Percentiles rank a stretch among this genome's conserved stretches.
Evolutionary conservation across 2,329 filamentous ascomycete genomes (phyloP).

Genomic region (Clarireedia monteithiana): DNA sequence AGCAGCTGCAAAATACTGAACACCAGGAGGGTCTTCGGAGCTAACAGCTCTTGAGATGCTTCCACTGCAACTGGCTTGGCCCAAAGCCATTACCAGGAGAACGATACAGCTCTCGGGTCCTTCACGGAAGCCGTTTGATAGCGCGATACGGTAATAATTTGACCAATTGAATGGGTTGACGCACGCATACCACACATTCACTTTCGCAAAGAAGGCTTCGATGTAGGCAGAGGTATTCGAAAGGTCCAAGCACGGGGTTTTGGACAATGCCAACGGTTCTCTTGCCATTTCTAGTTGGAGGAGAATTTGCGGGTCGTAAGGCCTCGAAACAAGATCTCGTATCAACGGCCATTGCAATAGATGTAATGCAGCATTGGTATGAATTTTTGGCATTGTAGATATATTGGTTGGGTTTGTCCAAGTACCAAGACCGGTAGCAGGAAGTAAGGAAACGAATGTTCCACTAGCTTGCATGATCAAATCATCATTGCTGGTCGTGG

Average conservation of each 20-base stretch:
- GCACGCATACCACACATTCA: conserved; percentile 80
- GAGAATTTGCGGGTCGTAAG: conserved; percentile 74
- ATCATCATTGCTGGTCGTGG: conserved; percentile 51
- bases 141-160: conserved; percentile 64
- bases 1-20: conserved; percentile 73
- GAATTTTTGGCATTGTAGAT: conserved; percentile 77
- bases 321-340: conserved; percentile 65
- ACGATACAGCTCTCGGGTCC: conserved; percentile 79
- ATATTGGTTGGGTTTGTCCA: conserved; percentile 65
- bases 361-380: conserved; percentile 73
- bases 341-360: conserved; percentile 76
- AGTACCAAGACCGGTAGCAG: conserved; percentile 60
- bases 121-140: conserved; percentile 68
- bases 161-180: conserved; percentile 78
- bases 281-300: conserved; percentile 75
- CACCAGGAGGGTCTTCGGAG: conserved; percentile 63
- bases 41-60: conserved; percentile 67
- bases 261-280: conserved; percentile 62
- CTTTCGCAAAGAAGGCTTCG: conserved; percentile 71
- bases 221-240: conserved; percentile 69
- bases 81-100: conserved; percentile 67
- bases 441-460: conserved; percentile 47
- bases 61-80: conserved; percentile 66
- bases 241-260: conserved; percentile 59
- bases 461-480: conserved; percentile 36